These are phyloP conservation scores for Carex sylvatica DNA, from an alignment of 202 grass and related monocot species.

Conservation along the genomic window DNA sequence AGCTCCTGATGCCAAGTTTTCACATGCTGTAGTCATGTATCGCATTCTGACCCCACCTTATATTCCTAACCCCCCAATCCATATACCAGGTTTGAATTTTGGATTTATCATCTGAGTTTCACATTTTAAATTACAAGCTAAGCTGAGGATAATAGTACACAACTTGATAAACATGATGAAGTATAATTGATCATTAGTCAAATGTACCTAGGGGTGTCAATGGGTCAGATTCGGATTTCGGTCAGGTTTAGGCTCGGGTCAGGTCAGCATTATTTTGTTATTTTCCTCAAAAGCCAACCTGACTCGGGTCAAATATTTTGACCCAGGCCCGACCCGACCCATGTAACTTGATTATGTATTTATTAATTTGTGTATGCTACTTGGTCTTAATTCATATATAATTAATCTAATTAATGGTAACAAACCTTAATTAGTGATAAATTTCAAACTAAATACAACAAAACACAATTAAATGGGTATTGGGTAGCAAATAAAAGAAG, in stretches of 20 bases:
- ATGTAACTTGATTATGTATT: too few species aligned
- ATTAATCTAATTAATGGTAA: too few species aligned
- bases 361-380: too few species aligned
- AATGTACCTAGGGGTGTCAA: neutral
- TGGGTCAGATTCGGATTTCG: too few species aligned
- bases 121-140: constrained; percentile 15
- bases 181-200: constrained; percentile 31
- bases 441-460: too few species aligned
- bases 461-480: neutral
- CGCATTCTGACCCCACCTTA: constrained; percentile 15
- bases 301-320: too few species aligned
- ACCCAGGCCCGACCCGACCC: too few species aligned
- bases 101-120: constrained; percentile 21
- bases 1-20: constrained; percentile 39
- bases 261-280: too few species aligned
- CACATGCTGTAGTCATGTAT: constrained; percentile 54
- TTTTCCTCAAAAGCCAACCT: too few species aligned
- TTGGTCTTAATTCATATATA: too few species aligned
- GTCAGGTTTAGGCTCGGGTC: too few species aligned
- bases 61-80: constrained; percentile 25
- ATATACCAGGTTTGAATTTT: constrained; percentile 40
- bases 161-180: constrained; percentile 34
- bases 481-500: neutral
- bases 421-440: too few species aligned
- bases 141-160: neutral